Evolutionary conservation across 345 rosid species (phyloP).

Genomic region (Alliaria petiolata): DNA sequence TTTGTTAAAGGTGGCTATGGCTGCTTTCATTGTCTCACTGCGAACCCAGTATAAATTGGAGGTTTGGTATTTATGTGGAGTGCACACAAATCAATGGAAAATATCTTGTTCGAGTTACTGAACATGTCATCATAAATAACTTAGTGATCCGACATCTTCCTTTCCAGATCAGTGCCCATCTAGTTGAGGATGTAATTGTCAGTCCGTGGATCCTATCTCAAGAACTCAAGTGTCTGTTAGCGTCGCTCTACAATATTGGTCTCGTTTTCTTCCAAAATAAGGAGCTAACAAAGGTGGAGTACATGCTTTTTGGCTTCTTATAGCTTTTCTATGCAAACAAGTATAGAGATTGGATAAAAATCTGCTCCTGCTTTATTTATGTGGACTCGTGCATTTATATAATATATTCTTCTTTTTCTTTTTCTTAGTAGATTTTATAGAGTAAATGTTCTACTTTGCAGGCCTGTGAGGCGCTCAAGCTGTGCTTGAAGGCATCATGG

Average conservation of each 20-base stretch:
- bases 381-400: constrained; percentile 3
- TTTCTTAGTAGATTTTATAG: not conserved
- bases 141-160: constrained; percentile 30
- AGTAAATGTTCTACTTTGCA: constrained; percentile 34
- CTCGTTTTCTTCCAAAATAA: constrained; percentile 59
- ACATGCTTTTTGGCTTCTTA: not conserved
- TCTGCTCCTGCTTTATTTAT: constrained; percentile 1
- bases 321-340: not conserved
- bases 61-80: constrained; percentile 40
- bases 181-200: constrained; percentile 48
- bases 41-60: constrained; percentile 44
- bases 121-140: constrained; percentile 9
- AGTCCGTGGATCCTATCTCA: constrained; percentile 62
- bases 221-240: constrained; percentile 57
- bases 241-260: constrained; percentile 63
- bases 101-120: constrained; percentile 17
- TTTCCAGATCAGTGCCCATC: constrained; percentile 50
- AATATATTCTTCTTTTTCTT: not conserved
- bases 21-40: constrained; percentile 70
- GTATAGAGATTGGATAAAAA: not conserved
- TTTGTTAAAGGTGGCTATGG: constrained; percentile 49
- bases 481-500: constrained; percentile 83
- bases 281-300: constrained; percentile 64
- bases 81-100: constrained; percentile 8
- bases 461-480: constrained; percentile 72